Evolutionary conservation across 108 stramenopile genomes (phyloP).

Genomic region (Pseudonitzschia multistriata): DNA sequence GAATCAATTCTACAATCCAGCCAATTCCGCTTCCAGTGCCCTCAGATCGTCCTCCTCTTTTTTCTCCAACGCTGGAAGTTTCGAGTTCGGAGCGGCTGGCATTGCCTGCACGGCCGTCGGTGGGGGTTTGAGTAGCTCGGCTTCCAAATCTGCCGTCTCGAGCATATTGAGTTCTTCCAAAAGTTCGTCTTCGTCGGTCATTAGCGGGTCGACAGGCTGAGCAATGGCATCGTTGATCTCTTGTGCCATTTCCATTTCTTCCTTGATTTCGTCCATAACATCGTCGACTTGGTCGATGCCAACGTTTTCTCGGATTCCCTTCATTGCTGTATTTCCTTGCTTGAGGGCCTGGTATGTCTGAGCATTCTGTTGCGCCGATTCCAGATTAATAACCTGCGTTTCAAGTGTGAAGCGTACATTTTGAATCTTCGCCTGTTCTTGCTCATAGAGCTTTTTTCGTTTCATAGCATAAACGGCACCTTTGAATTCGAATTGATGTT

Average conservation of each 20-base stretch:
- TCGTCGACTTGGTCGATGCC: slow-evolving; percentile 95
- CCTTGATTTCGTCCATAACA: slow-evolving; percentile 93
- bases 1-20: slow-evolving; percentile 58
- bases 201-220: slow-evolving; percentile 78
- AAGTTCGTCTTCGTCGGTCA: slow-evolving; percentile 88
- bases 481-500: slow-evolving; percentile 11
- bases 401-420: slow-evolving; percentile 93
- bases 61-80: slow-evolving; percentile 64
- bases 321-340: slow-evolving; percentile 85
- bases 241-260: slow-evolving; percentile 89
- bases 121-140: slow-evolving; percentile 68
- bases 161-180: slow-evolving; percentile 87
- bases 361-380: slow-evolving; percentile 92
- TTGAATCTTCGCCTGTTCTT: slow-evolving; percentile 94
- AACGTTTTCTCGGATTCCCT: slow-evolving; percentile 78
- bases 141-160: slow-evolving; percentile 85
- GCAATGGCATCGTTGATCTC: slow-evolving; percentile 88
- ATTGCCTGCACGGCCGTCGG: slow-evolving; percentile 34
- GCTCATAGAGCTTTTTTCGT: slow-evolving; percentile 96
- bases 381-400: slow-evolving; percentile 93
- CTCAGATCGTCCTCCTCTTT: slow-evolving; percentile 86
- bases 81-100: slow-evolving; percentile 65
- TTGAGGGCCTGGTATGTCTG: slow-evolving; percentile 93
- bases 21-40: slow-evolving; percentile 84
- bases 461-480: slow-evolving; percentile 95